These are phyloP conservation scores for Pyracantha coccinea DNA, from an alignment of 331 rosid species.

Conservation along the genomic window DNA sequence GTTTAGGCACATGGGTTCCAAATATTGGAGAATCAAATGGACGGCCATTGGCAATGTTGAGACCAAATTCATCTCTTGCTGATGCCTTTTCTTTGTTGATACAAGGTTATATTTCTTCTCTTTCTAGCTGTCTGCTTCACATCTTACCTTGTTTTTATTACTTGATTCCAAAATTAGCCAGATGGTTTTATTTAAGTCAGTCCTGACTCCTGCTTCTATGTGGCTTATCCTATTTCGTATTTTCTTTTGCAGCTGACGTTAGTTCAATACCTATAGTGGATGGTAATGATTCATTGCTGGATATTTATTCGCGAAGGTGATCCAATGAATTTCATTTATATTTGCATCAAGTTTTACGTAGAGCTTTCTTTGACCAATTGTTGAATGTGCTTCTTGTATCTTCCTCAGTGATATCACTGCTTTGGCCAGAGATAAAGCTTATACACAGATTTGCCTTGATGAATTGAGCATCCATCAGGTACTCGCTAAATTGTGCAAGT, in stretches of 20 bases:
- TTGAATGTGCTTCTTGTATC: background rate
- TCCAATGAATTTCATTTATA: background rate
- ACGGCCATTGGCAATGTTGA: constrained; percentile 58
- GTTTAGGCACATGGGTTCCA: constrained; percentile 81
- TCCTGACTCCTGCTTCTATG: background rate
- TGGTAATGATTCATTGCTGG: constrained; percentile 74
- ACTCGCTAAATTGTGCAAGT: background rate
- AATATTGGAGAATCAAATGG: constrained; percentile 62
- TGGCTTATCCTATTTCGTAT: constrained; percentile 6
- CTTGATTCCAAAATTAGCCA: background rate
- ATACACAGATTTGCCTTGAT: constrained; percentile 70
- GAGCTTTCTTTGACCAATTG: background rate
- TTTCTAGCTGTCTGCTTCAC: constrained; percentile 12
- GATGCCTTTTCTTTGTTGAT: constrained; percentile 59
- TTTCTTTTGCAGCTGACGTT: constrained; percentile 69
- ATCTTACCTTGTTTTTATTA: background rate
- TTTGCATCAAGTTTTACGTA: background rate
- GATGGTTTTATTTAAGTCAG: background rate
- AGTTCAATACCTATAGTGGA: constrained; percentile 95
- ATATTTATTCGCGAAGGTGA: constrained; percentile 90
- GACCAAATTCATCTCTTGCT: constrained; percentile 62
- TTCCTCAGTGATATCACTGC: constrained; percentile 85
- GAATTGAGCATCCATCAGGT: constrained; percentile 91
- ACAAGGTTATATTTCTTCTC: constrained; percentile 55
- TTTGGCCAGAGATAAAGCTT: constrained; percentile 87